phyloP scores from a whole-genome alignment of 2,329 filamentous ascomycete species.

The Exophiala sideris region DNA sequence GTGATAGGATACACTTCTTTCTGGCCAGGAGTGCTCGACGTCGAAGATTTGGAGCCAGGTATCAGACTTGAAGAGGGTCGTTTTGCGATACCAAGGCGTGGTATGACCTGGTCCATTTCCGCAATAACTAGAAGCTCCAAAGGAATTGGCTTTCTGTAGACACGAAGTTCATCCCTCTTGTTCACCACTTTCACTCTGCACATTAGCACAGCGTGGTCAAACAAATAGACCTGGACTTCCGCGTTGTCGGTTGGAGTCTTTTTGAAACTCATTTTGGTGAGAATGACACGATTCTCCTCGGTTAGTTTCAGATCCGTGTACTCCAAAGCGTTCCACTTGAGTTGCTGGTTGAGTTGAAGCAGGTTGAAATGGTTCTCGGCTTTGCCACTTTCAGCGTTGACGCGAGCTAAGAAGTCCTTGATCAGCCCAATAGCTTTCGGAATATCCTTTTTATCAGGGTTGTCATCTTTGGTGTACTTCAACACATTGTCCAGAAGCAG shows the following conservation, averaged over 20 bases:
- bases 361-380: conserved; percentile 97
- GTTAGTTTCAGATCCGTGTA: conserved; percentile 91
- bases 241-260: conserved; percentile 83
- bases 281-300: conserved; percentile 85
- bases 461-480: conserved; percentile 87
- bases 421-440: conserved; percentile 85
- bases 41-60: conserved; percentile 53
- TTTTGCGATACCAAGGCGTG: conserved; percentile 74
- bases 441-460: conserved; percentile 85
- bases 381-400: conserved; percentile 94
- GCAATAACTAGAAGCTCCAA: conserved; percentile 88
- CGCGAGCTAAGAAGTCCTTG: conserved; percentile 77
- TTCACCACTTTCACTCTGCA: conserved; percentile 88
- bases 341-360: conserved; percentile 82
- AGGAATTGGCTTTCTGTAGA: conserved; percentile 92
- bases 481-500: conserved; percentile 84
- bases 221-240: conserved; percentile 91
- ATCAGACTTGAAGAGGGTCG: conserved; percentile 84
- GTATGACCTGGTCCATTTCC: conserved; percentile 96
- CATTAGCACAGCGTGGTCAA: conserved; percentile 90
- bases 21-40: conserved; percentile 47
- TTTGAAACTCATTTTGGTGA: conserved; percentile 93
- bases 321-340: conserved; percentile 86
- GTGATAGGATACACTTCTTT: conserved; percentile 90
- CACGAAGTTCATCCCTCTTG: conserved; percentile 90